Evolutionary conservation across 805 yeast genomes (phyloP).

Genomic region (Teunomyces pallodes): DNA sequence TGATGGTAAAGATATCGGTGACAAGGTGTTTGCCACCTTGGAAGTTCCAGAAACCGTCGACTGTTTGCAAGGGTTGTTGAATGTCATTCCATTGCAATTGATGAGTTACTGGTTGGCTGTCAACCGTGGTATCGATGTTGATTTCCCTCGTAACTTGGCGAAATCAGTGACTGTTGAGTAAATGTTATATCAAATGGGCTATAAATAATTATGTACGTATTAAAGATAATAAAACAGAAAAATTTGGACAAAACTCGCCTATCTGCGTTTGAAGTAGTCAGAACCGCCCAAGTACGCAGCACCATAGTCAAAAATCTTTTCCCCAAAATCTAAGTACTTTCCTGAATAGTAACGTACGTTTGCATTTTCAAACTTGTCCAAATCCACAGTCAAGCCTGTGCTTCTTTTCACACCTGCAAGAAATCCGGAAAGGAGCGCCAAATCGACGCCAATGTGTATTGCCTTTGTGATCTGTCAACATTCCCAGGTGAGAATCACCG

Average conservation of each 20-base stretch:
- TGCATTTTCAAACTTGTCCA: conserved; percentile 41
- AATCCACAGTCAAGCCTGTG: conserved; percentile 63
- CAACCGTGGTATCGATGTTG: conserved; percentile 92
- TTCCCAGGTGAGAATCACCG: neutral
- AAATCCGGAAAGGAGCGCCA: conserved; percentile 61
- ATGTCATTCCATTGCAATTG: conserved; percentile 91
- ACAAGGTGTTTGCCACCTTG: conserved; percentile 63
- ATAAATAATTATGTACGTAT: neutral
- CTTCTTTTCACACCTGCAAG: conserved; percentile 71
- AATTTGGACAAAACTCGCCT: conserved; percentile 4
- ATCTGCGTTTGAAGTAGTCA: conserved; percentile 66
- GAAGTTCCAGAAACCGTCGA: conserved; percentile 96
- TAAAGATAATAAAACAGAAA: neutral
- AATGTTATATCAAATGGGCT: conserved; percentile 8
- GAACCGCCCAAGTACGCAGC: conserved; percentile 71
- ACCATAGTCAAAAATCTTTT: conserved; percentile 69
- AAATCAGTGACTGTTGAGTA: conserved; percentile 97
- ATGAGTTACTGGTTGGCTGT: conserved; percentile 97
- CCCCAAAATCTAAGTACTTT: conserved; percentile 83
- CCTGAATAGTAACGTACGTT: conserved; percentile 51
- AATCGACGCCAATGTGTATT: conserved; percentile 57
- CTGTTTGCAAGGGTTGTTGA: conserved; percentile 94
- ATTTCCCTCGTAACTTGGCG: conserved; percentile 98
- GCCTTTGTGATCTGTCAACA: conserved; percentile 47
- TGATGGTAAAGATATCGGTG: conserved; percentile 68